These are phyloP conservation scores for Dimocarpus longan DNA, from an alignment of 345 rosid species.

Conservation along the genomic window DNA sequence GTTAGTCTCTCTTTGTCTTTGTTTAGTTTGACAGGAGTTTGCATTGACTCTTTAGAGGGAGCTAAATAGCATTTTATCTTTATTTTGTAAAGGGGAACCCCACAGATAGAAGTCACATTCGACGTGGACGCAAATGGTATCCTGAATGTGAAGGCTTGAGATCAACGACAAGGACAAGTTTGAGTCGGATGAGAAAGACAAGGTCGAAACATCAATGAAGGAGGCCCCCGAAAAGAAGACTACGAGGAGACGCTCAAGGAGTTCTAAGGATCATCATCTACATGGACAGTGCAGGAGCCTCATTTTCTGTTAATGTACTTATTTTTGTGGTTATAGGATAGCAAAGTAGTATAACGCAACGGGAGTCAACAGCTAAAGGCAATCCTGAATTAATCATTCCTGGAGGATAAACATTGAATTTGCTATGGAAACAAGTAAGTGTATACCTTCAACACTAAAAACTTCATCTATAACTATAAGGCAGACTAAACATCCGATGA, in stretches of 20 bases:
- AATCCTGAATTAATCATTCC: too few relatives aligned
- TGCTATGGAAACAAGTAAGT: too few relatives aligned
- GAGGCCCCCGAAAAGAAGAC: conserved; percentile 87
- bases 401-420: too few relatives aligned
- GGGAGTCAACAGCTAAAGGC: too few relatives aligned
- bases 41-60: background rate
- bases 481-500: too few relatives aligned
- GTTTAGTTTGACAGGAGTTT: background rate
- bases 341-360: too few relatives aligned
- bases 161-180: conserved; percentile 87
- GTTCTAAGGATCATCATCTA: conserved; percentile 47
- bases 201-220: conserved; percentile 74
- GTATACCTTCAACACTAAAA: too few relatives aligned
- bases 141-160: conserved; percentile 77
- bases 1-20: conserved; percentile 27
- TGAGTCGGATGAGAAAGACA: conserved; percentile 90
- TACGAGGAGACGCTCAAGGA: conserved; percentile 97
- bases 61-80: background rate
- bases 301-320: too few relatives aligned
- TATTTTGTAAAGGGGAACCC: conserved; percentile 69
- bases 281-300: too few relatives aligned
- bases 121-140: conserved; percentile 97
- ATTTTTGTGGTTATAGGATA: too few relatives aligned
- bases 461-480: too few relatives aligned
- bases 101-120: conserved; percentile 96